Base-by-base conservation (phyloP, 495 filamentous ascomycete species). In the Penicillium paradoxum region DNA sequence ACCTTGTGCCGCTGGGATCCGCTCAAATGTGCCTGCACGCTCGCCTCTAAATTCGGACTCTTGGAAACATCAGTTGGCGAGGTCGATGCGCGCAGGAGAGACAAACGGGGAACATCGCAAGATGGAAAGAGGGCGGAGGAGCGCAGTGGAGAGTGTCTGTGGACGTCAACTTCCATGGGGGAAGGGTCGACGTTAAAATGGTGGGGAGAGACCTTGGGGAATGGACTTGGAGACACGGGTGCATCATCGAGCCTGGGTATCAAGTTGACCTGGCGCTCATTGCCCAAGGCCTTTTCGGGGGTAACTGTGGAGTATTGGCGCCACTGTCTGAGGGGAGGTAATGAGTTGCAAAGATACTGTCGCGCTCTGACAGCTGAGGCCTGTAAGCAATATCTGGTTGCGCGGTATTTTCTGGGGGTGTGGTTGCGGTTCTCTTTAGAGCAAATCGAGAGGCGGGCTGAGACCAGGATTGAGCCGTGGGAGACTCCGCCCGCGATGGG, bases 291-390 rank as follows among this genome's bases (percentile, higher is more conserved):
- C 53, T 57, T 58, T 40, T 64, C 60, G 37, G 78, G 43, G 68
- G 73, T 38, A 79, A 66, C 56, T 73, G 72, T 54, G 81, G 79
- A 59, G 78, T 74, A 60, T 58, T 70, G 41, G 66, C 65, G 57
- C 63, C 71, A 57, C 69, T 78, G 50, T 79, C 78, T 38, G 76
- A 73, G 37, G 69, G 70, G 0, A 77, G 65, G 59, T 84, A 84
- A 53, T 81, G 76, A 1, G 81, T 83, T 38, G 82, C 82, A 58
- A 83, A 84, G 64, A 84, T 84, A 63, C 78, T 82, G 51, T 85
- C 82, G 49, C 82, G 66, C 58, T 85, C 82, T 11, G 79, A 80
- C 58, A 84, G 64, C 64, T 80, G 80, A 24, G 79, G 80, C 40
- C 56, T 66, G 32, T 76, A 61, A 24, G 64, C 60, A 33, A 51